Base-by-base conservation (phyloP, 345 rosid genomes). In the Odontarrhena argentea region DNA sequence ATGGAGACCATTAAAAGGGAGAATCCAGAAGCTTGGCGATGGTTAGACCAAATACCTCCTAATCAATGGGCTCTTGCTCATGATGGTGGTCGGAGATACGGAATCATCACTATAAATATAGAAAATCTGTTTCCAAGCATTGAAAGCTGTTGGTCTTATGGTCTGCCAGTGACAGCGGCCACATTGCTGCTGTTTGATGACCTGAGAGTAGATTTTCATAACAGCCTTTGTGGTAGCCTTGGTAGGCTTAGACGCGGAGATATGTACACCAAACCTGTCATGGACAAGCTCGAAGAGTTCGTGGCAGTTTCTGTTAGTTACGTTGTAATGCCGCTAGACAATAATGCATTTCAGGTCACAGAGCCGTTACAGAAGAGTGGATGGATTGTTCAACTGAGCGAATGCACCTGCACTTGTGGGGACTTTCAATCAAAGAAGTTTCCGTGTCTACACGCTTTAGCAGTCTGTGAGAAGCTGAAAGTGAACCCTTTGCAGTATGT, bases 401-500 rank as follows among this genome's bases (percentile, higher is more conserved):
- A 68, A 0, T 26, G 7, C 8, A 47, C 13, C 9, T 68, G 72
- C 42, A 46, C 72, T 0, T 68, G 72, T 68, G 64, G 72, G 1
- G 13, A 47, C 26, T 68, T 68, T 47, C 72, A 68, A 15, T 5
- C 0, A 0, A 1, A 10, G 3, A 67, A 38, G 49, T 1, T 57
- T 7, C 64, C 72, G 38, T 68, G 72, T 37, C 13, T 47, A 0
- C 72, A 68, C 42, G 57, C 34, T 25, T 41, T 57, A 26, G 57
- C 72, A 0, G 48, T 68, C 5, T 68, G 72, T 11, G 14, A 47
- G 49, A 49, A 46, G 56, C 65, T 68, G 1, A 55, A 55, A 55
- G 34, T 45, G 18, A 67, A 67, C 7, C 71, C 71, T 24, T 67
- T 67, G 18, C 38, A 35, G 14, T 67, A 67, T 44, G 71, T 67